phyloP scores from a whole-genome alignment of 2,329 filamentous ascomycete species.

The Anthostomella pinea region DNA sequence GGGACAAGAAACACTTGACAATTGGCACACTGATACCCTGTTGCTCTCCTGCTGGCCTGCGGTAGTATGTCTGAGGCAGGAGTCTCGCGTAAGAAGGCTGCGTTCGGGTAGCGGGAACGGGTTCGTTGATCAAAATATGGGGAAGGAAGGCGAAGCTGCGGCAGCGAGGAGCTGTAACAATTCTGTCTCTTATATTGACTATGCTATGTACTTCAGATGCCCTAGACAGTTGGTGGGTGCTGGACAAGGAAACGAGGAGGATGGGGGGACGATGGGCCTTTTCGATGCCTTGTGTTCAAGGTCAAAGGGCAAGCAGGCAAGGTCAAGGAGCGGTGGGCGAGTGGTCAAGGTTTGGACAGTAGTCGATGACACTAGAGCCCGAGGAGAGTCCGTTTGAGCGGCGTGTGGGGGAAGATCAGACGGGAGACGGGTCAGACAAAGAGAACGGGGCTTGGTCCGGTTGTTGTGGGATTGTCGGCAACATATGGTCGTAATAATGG shows the following conservation, averaged over 20 bases:
- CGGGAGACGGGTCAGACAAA: too few relatives aligned
- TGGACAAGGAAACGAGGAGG: conserved; percentile 2
- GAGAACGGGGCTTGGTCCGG: too few relatives aligned
- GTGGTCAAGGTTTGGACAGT: conserved; percentile 12
- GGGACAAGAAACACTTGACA: too few relatives aligned
- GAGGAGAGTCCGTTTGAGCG: conserved; percentile 16
- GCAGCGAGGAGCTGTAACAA: conserved; percentile 27
- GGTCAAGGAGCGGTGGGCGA: conserved; percentile 16
- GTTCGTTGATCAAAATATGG: conserved; percentile 14
- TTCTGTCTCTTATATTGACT: conserved; percentile 49
- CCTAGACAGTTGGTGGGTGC: conserved; percentile 2
- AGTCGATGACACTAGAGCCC: conserved; percentile 17
- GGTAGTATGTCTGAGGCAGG: conserved; percentile 4
- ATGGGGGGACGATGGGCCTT: conserved; percentile 4
- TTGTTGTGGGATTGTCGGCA: too few relatives aligned
- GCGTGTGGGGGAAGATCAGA: conserved; percentile 5
- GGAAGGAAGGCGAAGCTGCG: conserved; percentile 11
- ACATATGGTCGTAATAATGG: too few relatives aligned
- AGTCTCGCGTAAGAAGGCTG: neutral
- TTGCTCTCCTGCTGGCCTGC: conserved; percentile 5
- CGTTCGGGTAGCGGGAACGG: conserved; percentile 11
- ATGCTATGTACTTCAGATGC: conserved; percentile 42
- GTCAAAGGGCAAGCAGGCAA: conserved; percentile 8
- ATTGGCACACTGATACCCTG: neutral
- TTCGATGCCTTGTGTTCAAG: conserved; percentile 15